Conservation (phyloP, 768 basidiomycete species). For the Harrya chromipes region DNA sequence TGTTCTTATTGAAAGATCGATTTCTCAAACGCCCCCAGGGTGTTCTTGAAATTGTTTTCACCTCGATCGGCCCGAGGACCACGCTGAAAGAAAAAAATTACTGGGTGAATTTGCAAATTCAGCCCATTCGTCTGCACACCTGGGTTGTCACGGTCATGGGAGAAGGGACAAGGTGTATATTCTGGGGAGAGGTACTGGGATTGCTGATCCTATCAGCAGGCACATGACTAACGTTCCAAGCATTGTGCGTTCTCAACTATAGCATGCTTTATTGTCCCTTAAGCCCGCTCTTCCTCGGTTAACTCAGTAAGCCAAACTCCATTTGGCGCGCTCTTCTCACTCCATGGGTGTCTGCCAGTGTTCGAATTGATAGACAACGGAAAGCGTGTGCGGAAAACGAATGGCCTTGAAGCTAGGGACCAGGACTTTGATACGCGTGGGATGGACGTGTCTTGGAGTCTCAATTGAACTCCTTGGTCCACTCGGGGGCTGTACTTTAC, state of each 20-base stretch:
- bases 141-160: not conserved
- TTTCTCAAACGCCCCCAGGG: not conserved
- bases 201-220: conserved; percentile 3
- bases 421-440: conserved; percentile 42
- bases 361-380: conserved; percentile 64
- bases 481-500: not conserved
- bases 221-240: conserved; percentile 4
- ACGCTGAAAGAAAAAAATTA: not conserved
- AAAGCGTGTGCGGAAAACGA: conserved; percentile 55
- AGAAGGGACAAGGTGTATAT: not conserved
- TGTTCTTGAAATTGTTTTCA: not conserved
- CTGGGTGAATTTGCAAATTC: not conserved
- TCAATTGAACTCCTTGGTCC: not conserved
- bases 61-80: conserved; percentile 2
- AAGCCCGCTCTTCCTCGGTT: conserved; percentile 30
- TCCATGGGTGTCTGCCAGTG: not conserved
- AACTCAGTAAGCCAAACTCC: conserved; percentile 8
- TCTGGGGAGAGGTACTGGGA: not conserved
- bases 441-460: not conserved
- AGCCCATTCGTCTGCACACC: not conserved
- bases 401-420: conserved; percentile 32
- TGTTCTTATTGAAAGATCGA: not conserved
- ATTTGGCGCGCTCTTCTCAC: conserved; percentile 19
- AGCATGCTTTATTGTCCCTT: conserved; percentile 54
- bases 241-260: not conserved